Evolutionary conservation across 1,284 basidiomycete genomes (phyloP).

Genomic region (Marasmius oreades): DNA sequence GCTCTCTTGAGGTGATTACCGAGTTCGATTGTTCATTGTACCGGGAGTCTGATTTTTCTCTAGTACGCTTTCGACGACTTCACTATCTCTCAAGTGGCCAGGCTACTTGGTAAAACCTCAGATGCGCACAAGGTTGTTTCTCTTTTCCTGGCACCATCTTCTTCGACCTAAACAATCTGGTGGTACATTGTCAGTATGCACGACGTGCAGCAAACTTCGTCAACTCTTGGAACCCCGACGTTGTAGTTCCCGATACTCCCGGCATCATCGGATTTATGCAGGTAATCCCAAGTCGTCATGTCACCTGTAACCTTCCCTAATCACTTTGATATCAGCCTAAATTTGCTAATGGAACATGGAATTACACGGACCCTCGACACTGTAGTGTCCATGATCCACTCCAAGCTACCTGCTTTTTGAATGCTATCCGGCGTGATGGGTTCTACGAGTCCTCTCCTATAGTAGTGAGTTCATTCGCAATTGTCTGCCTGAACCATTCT

Average conservation of each 20-base stretch:
- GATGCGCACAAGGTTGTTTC: slow-evolving; percentile 44
- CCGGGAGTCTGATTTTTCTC: background rate
- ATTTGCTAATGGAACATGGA: slow-evolving; percentile 57
- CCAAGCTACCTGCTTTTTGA: slow-evolving; percentile 56
- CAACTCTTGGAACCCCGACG: slow-evolving; percentile 56
- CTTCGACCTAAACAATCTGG: background rate
- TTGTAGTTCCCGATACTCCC: slow-evolving; percentile 43
- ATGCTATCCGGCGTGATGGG: slow-evolving; percentile 53
- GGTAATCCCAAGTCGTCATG: slow-evolving; percentile 27
- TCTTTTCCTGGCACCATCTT: background rate
- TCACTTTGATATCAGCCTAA: slow-evolving; percentile 37
- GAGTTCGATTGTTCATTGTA: background rate
- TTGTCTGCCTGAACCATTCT: no score
- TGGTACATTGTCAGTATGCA: slow-evolving; percentile 43
- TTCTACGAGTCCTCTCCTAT: slow-evolving; percentile 65
- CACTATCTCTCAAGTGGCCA: slow-evolving; percentile 58
- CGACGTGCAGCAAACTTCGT: slow-evolving; percentile 52
- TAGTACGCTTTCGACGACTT: slow-evolving; percentile 64
- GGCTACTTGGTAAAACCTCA: slow-evolving; percentile 41
- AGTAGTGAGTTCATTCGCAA: slow-evolving; percentile 35
- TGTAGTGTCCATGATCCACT: slow-evolving; percentile 60
- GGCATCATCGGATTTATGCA: slow-evolving; percentile 49
- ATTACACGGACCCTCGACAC: slow-evolving; percentile 62
- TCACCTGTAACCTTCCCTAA: background rate
- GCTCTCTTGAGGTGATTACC: slow-evolving; percentile 48